Evolutionary conservation across 2,329 filamentous ascomycete genomes (phyloP).

Genomic region (Ceratocystiopsis sp.): DNA sequence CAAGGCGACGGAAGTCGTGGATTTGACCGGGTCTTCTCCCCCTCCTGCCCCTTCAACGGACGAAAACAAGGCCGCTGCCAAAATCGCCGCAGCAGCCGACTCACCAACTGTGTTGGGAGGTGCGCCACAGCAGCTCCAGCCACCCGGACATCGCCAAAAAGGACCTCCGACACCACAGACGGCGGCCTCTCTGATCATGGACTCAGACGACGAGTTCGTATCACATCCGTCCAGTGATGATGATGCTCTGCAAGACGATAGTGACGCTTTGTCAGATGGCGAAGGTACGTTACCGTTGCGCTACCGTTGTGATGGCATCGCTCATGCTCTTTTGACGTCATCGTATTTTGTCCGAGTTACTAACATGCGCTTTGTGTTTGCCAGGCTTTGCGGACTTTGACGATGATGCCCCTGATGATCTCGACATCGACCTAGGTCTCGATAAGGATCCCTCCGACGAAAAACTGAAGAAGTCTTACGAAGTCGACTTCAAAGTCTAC

Average conservation of each 20-base stretch:
- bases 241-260: slow-evolving; percentile 58
- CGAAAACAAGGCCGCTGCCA: neutral
- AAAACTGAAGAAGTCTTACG: slow-evolving; percentile 57
- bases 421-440: slow-evolving; percentile 29
- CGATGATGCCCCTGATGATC: slow-evolving; percentile 37
- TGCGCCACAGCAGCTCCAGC: neutral
- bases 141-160: neutral
- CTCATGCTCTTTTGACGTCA: neutral
- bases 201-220: slow-evolving; percentile 91
- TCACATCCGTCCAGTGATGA: slow-evolving; percentile 66
- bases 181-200: slow-evolving; percentile 50
- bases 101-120: neutral
- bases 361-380: neutral
- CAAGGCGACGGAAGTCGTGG: neutral
- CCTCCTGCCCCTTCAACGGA: too few relatives aligned
- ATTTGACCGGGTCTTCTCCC: too few relatives aligned
- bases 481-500: slow-evolving; percentile 72
- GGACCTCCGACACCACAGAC: slow-evolving; percentile 19
- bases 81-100: neutral
- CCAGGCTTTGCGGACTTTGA: slow-evolving; percentile 34
- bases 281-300: slow-evolving; percentile 24
- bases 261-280: slow-evolving; percentile 47
- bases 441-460: slow-evolving; percentile 45
- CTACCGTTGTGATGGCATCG: neutral
- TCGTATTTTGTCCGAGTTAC: too few relatives aligned